phyloP scores from a whole-genome alignment of 2,329 filamentous ascomycete species.

The Aspergillus quadrilineatus region DNA sequence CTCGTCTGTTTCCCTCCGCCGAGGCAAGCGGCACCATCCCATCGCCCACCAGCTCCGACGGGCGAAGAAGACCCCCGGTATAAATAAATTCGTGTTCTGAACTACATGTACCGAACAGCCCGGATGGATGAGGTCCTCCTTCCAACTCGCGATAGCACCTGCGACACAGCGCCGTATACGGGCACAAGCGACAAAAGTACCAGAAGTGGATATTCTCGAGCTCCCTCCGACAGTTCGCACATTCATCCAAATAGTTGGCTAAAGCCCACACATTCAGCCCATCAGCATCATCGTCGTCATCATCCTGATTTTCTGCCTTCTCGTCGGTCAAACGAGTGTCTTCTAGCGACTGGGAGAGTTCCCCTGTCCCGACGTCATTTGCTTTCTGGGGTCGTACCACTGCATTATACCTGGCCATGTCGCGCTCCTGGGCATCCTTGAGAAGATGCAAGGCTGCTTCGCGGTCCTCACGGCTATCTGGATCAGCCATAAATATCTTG shows the following conservation, averaged over 20 bases:
- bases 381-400: too few relatives aligned
- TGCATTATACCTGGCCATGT: too few relatives aligned
- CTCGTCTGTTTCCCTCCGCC: too few relatives aligned
- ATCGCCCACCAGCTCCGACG: background rate
- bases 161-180: background rate
- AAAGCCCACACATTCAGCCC: too few relatives aligned
- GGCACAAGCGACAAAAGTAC: constrained; percentile 6
- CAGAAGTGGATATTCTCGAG: background rate
- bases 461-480: background rate
- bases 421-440: too few relatives aligned
- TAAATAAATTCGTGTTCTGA: background rate
- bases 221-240: background rate
- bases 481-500: background rate
- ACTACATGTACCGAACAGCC: background rate
- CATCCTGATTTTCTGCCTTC: too few relatives aligned
- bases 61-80: background rate
- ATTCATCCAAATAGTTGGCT: background rate
- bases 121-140: too few relatives aligned
- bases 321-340: too few relatives aligned
- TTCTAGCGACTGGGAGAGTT: too few relatives aligned
- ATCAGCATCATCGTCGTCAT: too few relatives aligned
- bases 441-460: background rate
- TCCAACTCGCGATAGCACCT: background rate
- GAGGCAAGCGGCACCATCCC: too few relatives aligned
- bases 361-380: too few relatives aligned